phyloP scores from a whole-genome alignment of 352 stramenopile genomes.

The Pythium scleroteichum region DNA sequence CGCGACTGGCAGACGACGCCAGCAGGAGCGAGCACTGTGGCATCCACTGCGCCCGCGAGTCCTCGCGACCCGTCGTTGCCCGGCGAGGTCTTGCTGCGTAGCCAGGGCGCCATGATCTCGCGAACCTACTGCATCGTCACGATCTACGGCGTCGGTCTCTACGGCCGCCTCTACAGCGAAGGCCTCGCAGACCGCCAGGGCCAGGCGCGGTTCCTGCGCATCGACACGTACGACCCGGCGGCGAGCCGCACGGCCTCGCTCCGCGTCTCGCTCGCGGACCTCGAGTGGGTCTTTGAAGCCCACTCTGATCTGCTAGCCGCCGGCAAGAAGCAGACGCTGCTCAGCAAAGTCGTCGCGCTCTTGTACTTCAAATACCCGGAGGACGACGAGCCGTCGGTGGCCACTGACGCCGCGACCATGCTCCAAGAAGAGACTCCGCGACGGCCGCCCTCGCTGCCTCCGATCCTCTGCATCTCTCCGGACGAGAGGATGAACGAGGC shows the following conservation, averaged over 20 bases:
- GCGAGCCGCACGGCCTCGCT: constrained; percentile 35
- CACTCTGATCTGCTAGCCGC: constrained; percentile 44
- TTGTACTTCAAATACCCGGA: constrained; percentile 66
- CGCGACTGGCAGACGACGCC: background rate
- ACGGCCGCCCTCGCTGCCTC: background rate
- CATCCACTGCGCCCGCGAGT: background rate
- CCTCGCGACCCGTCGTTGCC: constrained; percentile 13
- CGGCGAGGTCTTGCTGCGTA: constrained; percentile 42
- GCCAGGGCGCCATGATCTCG: constrained; percentile 57
- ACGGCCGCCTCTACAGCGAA: constrained; percentile 52
- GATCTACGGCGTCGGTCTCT: constrained; percentile 57
- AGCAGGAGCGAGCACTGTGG: background rate
- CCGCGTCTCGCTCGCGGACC: constrained; percentile 47
- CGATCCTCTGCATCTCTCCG: constrained; percentile 41
- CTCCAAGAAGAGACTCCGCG: no score
- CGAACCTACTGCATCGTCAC: constrained; percentile 61
- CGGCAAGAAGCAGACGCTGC: constrained; percentile 53
- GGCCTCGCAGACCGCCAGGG: constrained; percentile 39
- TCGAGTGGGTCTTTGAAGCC: constrained; percentile 54
- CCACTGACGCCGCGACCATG: no score
- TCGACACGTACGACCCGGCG: constrained; percentile 58
- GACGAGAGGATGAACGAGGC: constrained; percentile 51
- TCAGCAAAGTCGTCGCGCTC: constrained; percentile 52
- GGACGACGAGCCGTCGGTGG: background rate
- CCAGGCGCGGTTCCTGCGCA: constrained; percentile 36